Conservation (phyloP, 2,329 filamentous ascomycete species). For the Emmonsia crescens region DNA sequence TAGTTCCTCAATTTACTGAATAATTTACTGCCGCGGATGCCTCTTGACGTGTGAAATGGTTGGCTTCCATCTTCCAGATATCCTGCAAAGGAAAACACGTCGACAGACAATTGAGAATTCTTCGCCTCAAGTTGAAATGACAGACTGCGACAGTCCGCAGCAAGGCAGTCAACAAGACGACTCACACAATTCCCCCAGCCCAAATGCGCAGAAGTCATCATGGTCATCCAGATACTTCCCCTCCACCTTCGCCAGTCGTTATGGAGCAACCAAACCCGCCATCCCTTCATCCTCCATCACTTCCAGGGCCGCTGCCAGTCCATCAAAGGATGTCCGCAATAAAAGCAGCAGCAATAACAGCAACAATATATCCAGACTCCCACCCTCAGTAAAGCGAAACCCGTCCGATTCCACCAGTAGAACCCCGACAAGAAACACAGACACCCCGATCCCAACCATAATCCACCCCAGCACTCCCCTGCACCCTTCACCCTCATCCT, state of each 20-base stretch:
- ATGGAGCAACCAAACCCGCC: not conserved
- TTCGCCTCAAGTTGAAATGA: not conserved
- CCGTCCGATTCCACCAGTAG: not conserved
- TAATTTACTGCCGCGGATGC: not conserved
- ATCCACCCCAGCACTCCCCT: conserved; percentile 1
- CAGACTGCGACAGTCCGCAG: not conserved
- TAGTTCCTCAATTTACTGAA: not conserved
- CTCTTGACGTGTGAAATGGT: not conserved
- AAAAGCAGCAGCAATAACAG: not conserved
- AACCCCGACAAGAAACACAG: conserved; percentile 2
- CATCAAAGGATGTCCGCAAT: not conserved
- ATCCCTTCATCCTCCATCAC: not conserved
- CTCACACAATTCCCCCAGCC: not conserved
- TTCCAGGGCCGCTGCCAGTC: not conserved
- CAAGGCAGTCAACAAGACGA: not conserved
- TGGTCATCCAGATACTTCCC: not conserved
- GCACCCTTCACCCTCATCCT: not conserved
- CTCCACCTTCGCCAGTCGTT: not conserved
- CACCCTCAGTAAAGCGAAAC: not conserved
- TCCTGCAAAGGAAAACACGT: not conserved
- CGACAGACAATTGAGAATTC: not conserved
- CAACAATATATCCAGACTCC: not conserved
- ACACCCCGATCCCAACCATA: not conserved
- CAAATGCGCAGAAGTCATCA: not conserved
- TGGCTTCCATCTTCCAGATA: not conserved